Percentiles rank a stretch among this genome's conserved stretches.
Evolutionary conservation across 2,329 filamentous ascomycete species (phyloP).

Genomic region (Sporothrix pallida): DNA sequence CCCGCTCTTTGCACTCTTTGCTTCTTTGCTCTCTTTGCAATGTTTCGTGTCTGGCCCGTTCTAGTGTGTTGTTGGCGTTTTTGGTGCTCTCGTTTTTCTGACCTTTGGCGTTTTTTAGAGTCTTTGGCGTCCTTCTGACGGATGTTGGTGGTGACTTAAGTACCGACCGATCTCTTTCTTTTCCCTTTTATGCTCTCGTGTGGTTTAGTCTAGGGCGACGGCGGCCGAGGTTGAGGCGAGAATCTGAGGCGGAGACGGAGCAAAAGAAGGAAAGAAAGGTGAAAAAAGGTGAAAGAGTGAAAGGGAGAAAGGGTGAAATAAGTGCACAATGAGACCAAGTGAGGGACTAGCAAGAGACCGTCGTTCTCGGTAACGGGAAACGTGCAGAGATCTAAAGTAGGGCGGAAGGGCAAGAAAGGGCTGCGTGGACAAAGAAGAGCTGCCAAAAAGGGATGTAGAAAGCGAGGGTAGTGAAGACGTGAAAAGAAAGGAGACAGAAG

Average conservation of each 20-base stretch:
- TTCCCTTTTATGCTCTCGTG: no score
- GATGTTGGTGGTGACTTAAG: background rate
- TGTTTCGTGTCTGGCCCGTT: background rate
- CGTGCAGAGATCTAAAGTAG: background rate
- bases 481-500: no score
- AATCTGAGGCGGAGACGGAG: conserved; percentile 6
- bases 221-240: conserved; percentile 6
- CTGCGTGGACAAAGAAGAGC: background rate
- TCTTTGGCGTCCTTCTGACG: background rate
- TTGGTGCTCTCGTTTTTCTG: background rate
- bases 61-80: background rate
- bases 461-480: background rate
- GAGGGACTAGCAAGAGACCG: background rate
- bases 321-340: background rate
- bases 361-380: conserved; percentile 8
- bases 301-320: background rate
- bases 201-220: background rate
- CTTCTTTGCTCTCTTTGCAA: background rate
- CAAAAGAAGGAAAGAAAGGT: background rate
- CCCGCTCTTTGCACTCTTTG: background rate
- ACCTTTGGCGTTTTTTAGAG: no score
- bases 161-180: background rate
- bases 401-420: background rate
- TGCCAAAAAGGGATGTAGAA: background rate
- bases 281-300: background rate